Conservation (phyloP, 2,329 filamentous ascomycete genomes). For the Acrodontium crateriforme region DNA sequence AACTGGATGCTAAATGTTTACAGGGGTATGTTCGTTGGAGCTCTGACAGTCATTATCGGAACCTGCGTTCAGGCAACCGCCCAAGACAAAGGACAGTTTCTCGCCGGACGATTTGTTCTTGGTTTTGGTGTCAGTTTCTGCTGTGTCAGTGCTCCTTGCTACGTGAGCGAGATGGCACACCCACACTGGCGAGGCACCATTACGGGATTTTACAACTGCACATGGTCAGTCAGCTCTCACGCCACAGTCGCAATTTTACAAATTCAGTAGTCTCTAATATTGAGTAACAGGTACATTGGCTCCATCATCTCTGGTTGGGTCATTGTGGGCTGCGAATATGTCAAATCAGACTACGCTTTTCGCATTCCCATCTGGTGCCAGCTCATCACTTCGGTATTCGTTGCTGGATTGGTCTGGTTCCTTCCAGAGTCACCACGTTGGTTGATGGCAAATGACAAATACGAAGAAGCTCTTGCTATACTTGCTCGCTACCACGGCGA, state of each 20-base stretch:
- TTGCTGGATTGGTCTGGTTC: constrained; percentile 34
- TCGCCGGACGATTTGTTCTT: constrained; percentile 31
- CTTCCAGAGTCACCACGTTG: constrained; percentile 48
- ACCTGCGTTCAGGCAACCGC: constrained; percentile 38
- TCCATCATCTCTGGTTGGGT: constrained; percentile 41
- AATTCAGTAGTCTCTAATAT: too few relatives aligned
- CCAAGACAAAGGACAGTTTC: constrained; percentile 36
- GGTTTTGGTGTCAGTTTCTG: constrained; percentile 39
- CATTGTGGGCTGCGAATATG: constrained; percentile 28
- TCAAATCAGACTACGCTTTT: constrained; percentile 16
- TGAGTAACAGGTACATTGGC: constrained; percentile 32
- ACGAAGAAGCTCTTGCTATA: constrained; percentile 43
- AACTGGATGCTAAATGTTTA: too few relatives aligned
- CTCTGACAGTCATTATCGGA: constrained; percentile 39
- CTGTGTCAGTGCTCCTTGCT: constrained; percentile 46
- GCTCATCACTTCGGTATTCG: constrained; percentile 7
- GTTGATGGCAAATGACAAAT: constrained; percentile 41
- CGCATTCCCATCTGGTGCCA: constrained; percentile 29
- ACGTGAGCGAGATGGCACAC: constrained; percentile 47
- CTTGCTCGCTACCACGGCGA: constrained; percentile 46
- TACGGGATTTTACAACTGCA: constrained; percentile 44
- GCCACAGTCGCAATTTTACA: too few relatives aligned
- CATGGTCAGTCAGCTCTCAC: too few relatives aligned
- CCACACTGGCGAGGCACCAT: constrained; percentile 47
- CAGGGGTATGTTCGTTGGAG: constrained; percentile 46